Evolutionary conservation across 768 basidiomycete genomes (phyloP), one percentile per base, ranked within the genome.

Genomic region (Mycena vitilis): DNA sequence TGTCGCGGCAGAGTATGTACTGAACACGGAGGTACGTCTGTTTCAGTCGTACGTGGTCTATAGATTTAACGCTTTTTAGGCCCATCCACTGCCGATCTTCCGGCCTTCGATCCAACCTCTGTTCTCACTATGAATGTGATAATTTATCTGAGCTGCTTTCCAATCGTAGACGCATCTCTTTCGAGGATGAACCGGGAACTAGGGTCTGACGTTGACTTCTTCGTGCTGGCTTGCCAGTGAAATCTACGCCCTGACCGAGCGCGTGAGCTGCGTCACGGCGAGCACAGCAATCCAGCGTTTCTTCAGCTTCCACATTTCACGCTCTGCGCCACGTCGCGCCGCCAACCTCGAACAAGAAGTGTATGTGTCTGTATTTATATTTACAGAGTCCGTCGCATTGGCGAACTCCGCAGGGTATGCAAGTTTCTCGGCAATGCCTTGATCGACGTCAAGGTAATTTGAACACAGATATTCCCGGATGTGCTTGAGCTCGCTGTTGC

Each of bases 21-120:
- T 94, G 80, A 94, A 93, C 73, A 94, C 93, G 11, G 93, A 94
- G 83, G 30, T 30, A 30, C 30, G 91, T 90, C 71, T 58, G 80
- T n/a, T 38, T 38, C 36, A 30, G 30, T 5, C 30, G 30, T 30
- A 30, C 30, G 30, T 30, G 30, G 30, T 30, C 5, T 5, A 30
- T 2, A 30, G 30, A 30, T 30, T 5, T 30, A 30, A 30, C 30
- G 2, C 30, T 5, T 16, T 45, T 18, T 1, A 91, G 88, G 90
- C 87, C 10, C 90, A 92, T 74, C 89, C 90, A 22, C 75, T 92
- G 22, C 91, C 91, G 22, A 82, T 91, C 55, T 91, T 92, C 74
- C 77, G 75, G 48, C 86, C 91, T 0, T 77, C 79, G 18, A 82
- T 86, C 61, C 77, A 71, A n/a, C 86, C 88, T 9, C 80, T 80